phyloP scores from a whole-genome alignment of 345 rosid species.

The Populus simonii region DNA sequence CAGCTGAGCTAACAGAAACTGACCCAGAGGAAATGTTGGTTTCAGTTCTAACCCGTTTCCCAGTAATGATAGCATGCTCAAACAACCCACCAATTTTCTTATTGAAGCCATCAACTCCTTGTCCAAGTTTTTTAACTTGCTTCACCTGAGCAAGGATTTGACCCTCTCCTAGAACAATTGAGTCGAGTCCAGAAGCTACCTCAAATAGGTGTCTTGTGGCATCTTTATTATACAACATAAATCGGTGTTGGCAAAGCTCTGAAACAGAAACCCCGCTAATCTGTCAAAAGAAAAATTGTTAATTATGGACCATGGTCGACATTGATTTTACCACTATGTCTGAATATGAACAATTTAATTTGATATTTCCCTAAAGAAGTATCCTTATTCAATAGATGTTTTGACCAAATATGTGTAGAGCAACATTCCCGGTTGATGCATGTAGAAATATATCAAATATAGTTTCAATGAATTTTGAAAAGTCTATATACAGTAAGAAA shows the following conservation, averaged over 20 bases:
- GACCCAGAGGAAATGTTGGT: constrained; percentile 26
- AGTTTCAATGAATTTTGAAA: background rate
- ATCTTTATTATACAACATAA: constrained; percentile 19
- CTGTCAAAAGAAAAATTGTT: constrained; percentile 9
- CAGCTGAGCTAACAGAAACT: constrained; percentile 30
- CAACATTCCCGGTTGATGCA: background rate
- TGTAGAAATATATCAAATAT: background rate
- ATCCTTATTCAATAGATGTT: too few relatives aligned
- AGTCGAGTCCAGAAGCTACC: constrained; percentile 28
- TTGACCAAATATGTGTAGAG: too few relatives aligned
- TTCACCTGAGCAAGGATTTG: constrained; percentile 30
- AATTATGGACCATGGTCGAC: background rate
- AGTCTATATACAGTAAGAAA: background rate
- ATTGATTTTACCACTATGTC: background rate
- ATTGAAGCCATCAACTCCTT: constrained; percentile 24
- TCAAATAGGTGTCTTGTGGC: constrained; percentile 24
- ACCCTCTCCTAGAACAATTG: constrained; percentile 27
- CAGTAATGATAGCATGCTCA: constrained; percentile 26
- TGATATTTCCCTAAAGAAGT: background rate
- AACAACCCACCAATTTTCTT: constrained; percentile 26
- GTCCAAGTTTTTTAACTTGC: constrained; percentile 27
- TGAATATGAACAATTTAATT: background rate
- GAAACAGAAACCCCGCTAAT: constrained; percentile 21
- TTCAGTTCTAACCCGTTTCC: constrained; percentile 26
- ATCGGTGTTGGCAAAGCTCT: constrained; percentile 22